Evolutionary conservation across 2,329 filamentous ascomycete species (phyloP), one percentile per base, ranked within the genome.

Genomic region (Scedosporium dehoogii): DNA sequence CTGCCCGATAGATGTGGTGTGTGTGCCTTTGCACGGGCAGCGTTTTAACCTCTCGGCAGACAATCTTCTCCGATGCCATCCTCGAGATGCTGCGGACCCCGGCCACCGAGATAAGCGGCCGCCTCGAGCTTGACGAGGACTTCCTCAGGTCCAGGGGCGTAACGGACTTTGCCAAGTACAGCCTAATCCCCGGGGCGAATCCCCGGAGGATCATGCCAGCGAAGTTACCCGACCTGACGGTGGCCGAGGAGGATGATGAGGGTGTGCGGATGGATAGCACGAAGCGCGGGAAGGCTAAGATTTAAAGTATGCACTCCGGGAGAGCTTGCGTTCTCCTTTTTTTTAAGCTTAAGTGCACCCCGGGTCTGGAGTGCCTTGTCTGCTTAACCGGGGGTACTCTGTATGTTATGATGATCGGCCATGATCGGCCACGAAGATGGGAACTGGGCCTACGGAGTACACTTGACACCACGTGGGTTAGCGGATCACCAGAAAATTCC

Each of bases 171-270:
- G 80, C 80, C 0, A 82, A 85, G 68, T 96, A 96, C 71, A 83
- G 80, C 41, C 72, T 93, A n/a, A 78, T 92, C 0, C 76, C 81
- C 0, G 88, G 88, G 1, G 68, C 81, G 0, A 74, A 63, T 1
- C 90, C 91, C 0, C 76, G 91, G 63, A 78, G 91, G 21, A 96
- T 96, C 66, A 92, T 96, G 89, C 91, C 91, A 0, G 76, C 72
- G 0, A 71, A 78, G 63, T 78, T 94, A 64, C 91, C 91, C 0
- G 82, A 87, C 65, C 69, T 96, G 67, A 83, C 79, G 2, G 90
- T 96, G 4, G 81, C 78, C 6, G 91, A 94, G 75, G 89, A 96
- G 73, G 85, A 87, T 64, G 91, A 96, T 69, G 90, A 96, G 72
- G 90, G 91, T 0, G 81, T 78, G 68, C 80, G 86, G 62, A 79